phyloP scores from a whole-genome alignment of 805 yeast species.

The Candida silvatica region DNA sequence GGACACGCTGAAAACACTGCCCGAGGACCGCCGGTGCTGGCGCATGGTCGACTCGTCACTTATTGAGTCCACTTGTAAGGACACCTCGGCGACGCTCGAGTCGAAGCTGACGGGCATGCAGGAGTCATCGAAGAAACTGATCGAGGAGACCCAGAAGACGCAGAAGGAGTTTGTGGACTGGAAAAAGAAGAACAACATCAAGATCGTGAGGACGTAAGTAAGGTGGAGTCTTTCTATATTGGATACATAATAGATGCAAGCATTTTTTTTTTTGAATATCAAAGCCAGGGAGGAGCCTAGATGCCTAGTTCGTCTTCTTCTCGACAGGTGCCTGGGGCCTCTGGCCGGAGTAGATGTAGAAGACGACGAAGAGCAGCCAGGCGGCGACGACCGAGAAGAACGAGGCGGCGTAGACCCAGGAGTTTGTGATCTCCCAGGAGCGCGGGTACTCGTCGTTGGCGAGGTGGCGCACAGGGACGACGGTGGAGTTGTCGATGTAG shows the following conservation, averaged over 20 bases:
- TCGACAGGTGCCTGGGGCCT: constrained; percentile 7
- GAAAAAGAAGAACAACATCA: constrained; percentile 42
- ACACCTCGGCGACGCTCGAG: constrained; percentile 55
- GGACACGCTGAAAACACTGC: constrained; percentile 43
- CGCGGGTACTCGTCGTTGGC: constrained; percentile 94
- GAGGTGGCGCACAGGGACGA: constrained; percentile 82
- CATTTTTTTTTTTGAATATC: neutral
- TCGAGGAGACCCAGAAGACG: constrained; percentile 29
- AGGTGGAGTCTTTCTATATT: no score
- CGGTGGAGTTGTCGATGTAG: constrained; percentile 53
- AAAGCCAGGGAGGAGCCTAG: no score
- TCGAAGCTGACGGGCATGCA: constrained; percentile 44
- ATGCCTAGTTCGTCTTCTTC: constrained; percentile 16
- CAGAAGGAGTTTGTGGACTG: constrained; percentile 37
- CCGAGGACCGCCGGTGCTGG: constrained; percentile 65
- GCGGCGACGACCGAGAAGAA: constrained; percentile 60
- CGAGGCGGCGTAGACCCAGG: constrained; percentile 83
- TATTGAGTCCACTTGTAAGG: constrained; percentile 74
- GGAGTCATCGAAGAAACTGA: constrained; percentile 29
- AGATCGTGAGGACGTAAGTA: constrained; percentile 35
- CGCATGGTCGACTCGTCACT: constrained; percentile 93
- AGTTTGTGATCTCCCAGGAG: constrained; percentile 86
- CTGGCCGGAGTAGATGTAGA: constrained; percentile 39
- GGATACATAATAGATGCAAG: neutral
- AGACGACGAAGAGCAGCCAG: constrained; percentile 71